Conservation (phyloP, 2,329 filamentous ascomycete genomes). For the Monascus ruber region DNA sequence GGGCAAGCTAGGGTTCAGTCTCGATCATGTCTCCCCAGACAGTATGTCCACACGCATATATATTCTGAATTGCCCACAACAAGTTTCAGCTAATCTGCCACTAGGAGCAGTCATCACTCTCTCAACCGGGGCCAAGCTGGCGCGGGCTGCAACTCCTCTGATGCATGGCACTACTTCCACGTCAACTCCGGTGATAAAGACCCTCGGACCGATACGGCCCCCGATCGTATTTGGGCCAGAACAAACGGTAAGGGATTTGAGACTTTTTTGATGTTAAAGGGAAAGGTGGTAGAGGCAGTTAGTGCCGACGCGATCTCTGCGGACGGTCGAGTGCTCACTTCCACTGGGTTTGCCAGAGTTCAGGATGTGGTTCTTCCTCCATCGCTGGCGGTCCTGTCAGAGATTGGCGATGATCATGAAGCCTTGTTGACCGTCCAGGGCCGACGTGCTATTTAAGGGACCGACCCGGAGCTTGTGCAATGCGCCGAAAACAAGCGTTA, state of each 20-base stretch:
- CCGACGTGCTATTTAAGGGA: no score
- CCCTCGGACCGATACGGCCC: slow-evolving; percentile 11
- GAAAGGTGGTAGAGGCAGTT: slow-evolving; percentile 21
- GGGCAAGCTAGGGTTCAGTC: slow-evolving; percentile 37
- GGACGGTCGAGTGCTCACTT: slow-evolving; percentile 15
- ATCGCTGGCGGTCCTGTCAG: not conserved
- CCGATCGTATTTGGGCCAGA: slow-evolving; percentile 16
- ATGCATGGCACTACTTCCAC: no score
- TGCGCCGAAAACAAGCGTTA: no score
- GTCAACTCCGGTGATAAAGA: no score
- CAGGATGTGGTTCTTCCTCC: slow-evolving; percentile 10
- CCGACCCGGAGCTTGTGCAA: no score
- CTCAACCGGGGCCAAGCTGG: no score
- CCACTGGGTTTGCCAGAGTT: slow-evolving; percentile 11
- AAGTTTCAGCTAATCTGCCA: slow-evolving; percentile 8
- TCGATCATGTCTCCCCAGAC: no score
- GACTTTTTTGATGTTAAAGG: slow-evolving; percentile 14
- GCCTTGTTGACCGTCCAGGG: no score
- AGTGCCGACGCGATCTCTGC: slow-evolving; percentile 29
- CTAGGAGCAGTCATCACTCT: slow-evolving; percentile 31
- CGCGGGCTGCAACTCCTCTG: no score
- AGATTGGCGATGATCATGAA: no score
- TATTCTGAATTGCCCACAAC: not conserved
- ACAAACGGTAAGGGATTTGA: slow-evolving; percentile 17
- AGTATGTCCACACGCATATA: no score